Conservation (phyloP, 306 rosid genomes). For the Trifolium pratense region DNA sequence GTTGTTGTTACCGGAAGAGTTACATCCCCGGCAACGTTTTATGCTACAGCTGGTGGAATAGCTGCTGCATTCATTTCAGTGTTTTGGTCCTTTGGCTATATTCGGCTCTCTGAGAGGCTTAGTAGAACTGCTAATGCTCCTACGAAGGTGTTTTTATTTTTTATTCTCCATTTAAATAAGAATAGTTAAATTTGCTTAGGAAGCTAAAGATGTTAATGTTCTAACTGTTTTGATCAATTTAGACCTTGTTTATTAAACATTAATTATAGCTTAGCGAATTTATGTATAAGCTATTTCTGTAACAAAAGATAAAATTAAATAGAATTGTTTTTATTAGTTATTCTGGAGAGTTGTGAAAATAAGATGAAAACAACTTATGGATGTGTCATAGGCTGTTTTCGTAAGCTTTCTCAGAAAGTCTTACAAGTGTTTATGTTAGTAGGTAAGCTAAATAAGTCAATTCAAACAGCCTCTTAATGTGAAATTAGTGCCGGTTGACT, state of each 20-base stretch:
- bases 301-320: too few species aligned
- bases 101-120: conserved; percentile 90
- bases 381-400: not conserved
- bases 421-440: not conserved
- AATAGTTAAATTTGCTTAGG: conserved; percentile 12
- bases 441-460: not conserved
- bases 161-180: not conserved
- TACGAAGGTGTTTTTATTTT: conserved; percentile 65
- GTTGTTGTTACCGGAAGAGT: conserved; percentile 79
- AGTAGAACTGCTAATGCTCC: conserved; percentile 76
- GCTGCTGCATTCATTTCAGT: conserved; percentile 90
- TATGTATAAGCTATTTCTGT: too few species aligned
- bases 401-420: not conserved
- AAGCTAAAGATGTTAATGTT: conserved; percentile 1
- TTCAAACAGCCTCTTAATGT: not conserved
- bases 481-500: not conserved
- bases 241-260: not conserved
- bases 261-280: not conserved
- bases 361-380: not conserved
- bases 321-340: not conserved
- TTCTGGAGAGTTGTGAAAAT: not conserved
- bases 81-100: conserved; percentile 97
- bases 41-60: conserved; percentile 91
- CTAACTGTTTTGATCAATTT: not conserved
- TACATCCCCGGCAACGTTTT: conserved; percentile 86